A percentile compares a stretch with the other conserved stretches of the same genome.
phyloP scores from a whole-genome alignment of 176 grass and related monocot genomes.

The Ampelocalamus luodianensis region DNA sequence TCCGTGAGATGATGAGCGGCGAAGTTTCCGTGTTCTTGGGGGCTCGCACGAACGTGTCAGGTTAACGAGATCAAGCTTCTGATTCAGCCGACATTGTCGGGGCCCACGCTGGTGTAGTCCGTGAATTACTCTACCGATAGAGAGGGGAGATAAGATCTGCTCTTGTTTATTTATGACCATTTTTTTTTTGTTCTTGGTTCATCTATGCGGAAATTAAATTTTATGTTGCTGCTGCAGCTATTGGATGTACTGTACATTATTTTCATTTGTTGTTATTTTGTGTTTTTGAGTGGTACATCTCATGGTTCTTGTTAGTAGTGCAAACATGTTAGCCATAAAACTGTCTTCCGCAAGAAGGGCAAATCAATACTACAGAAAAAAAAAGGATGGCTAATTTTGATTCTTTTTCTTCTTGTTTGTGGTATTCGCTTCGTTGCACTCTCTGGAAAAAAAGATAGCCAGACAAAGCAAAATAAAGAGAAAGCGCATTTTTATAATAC shows the following conservation, averaged over 20 bases:
- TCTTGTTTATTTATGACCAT: not conserved
- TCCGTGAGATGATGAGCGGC: not conserved
- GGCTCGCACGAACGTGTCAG: too few species aligned
- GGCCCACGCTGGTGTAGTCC: too few species aligned
- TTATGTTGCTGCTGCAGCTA: not conserved
- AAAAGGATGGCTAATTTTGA: not conserved
- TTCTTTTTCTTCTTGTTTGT: not conserved
- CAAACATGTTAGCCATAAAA: too few species aligned
- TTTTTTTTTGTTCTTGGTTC: not conserved
- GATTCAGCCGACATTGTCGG: too few species aligned
- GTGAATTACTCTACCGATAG: too few species aligned
- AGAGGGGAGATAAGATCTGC: not conserved
- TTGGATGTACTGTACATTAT: not conserved
- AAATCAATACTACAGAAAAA: not conserved
- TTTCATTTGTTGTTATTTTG: not conserved
- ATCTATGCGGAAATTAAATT: not conserved
- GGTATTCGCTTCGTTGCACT: not conserved
- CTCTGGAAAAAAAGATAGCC: not conserved
- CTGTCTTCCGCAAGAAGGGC: not conserved
- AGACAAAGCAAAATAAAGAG: not conserved
- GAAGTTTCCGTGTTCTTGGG: not conserved
- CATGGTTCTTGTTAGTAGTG: not conserved
- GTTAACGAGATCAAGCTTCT: too few species aligned
- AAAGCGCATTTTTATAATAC: not conserved
- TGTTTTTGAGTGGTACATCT: not conserved